phyloP scores from a whole-genome alignment of 2,329 filamentous ascomycete species.

The Stromatinia cepivora region DNA sequence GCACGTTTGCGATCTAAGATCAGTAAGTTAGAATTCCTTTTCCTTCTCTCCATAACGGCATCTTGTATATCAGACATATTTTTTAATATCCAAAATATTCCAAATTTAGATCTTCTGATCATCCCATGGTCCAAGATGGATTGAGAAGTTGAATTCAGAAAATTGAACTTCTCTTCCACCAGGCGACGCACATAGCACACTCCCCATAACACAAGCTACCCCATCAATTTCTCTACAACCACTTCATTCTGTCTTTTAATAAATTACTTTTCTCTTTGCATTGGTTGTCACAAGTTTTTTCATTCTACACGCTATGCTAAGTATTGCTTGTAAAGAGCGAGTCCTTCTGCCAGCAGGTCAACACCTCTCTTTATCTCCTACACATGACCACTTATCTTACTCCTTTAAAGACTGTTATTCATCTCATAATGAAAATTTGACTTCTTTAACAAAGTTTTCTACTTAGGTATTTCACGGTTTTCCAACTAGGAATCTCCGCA shows the following conservation, averaged over 20 bases:
- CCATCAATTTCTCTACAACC: too few relatives aligned
- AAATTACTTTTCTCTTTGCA: rapidly evolving
- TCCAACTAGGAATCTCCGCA: not conserved
- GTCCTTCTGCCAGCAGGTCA: not conserved
- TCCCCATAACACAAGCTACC: not conserved
- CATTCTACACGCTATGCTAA: not conserved
- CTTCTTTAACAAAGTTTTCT: not conserved
- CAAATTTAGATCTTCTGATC: too few relatives aligned
- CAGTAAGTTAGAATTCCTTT: not conserved
- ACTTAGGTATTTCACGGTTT: not conserved
- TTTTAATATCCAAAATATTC: not conserved
- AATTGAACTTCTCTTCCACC: not conserved
- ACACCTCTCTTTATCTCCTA: not conserved
- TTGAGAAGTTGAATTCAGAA: not conserved
- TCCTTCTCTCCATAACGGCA: not conserved
- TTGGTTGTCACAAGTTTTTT: not conserved
- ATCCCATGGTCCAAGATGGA: too few relatives aligned
- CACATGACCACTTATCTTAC: too few relatives aligned
- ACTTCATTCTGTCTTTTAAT: not conserved
- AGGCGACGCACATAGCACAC: not conserved
- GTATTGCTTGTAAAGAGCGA: too few relatives aligned
- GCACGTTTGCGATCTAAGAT: too few relatives aligned
- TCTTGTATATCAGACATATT: not conserved
- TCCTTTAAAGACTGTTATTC: not conserved
- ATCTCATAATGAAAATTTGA: not conserved